Evolutionary conservation across 2,329 filamentous ascomycete genomes (phyloP).

Genomic region (Pseudonectria buxi): DNA sequence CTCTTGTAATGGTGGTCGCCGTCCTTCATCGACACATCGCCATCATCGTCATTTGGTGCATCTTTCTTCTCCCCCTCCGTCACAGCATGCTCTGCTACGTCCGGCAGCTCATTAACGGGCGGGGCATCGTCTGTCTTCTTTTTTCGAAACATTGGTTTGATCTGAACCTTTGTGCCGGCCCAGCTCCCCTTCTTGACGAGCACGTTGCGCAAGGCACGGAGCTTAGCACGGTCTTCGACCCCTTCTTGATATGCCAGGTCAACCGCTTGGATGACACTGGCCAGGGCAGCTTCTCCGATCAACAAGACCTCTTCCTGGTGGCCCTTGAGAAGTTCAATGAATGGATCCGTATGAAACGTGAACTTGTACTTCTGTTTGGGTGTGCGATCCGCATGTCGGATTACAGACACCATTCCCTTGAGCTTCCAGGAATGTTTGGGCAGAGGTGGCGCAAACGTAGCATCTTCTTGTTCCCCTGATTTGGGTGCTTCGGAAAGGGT

Average conservation of each 20-base stretch:
- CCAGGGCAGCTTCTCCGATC: constrained; percentile 82
- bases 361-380: constrained; percentile 99
- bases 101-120: constrained; percentile 29
- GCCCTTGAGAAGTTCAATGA: constrained; percentile 88
- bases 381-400: constrained; percentile 92
- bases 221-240: constrained; percentile 78
- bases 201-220: constrained; percentile 79
- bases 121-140: constrained; percentile 59
- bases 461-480: constrained; percentile 22
- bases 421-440: constrained; percentile 96
- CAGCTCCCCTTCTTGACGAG: constrained; percentile 88
- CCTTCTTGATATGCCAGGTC: constrained; percentile 70
- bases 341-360: constrained; percentile 94
- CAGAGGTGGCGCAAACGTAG: constrained; percentile 54
- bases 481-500: constrained; percentile 29
- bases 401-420: constrained; percentile 94
- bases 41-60: constrained; percentile 14
- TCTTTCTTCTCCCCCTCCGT: constrained; percentile 4
- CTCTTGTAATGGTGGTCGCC: constrained; percentile 17
- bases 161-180: constrained; percentile 96
- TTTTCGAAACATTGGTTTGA: constrained; percentile 98
- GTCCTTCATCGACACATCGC: constrained; percentile 17
- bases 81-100: constrained; percentile 22
- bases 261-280: constrained; percentile 84
- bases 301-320: constrained; percentile 95